Percentiles rank a stretch among this genome's conserved stretches.
Conservation (phyloP, 2,329 filamentous ascomycete species). For the Hypoxylon sp. region DNA sequence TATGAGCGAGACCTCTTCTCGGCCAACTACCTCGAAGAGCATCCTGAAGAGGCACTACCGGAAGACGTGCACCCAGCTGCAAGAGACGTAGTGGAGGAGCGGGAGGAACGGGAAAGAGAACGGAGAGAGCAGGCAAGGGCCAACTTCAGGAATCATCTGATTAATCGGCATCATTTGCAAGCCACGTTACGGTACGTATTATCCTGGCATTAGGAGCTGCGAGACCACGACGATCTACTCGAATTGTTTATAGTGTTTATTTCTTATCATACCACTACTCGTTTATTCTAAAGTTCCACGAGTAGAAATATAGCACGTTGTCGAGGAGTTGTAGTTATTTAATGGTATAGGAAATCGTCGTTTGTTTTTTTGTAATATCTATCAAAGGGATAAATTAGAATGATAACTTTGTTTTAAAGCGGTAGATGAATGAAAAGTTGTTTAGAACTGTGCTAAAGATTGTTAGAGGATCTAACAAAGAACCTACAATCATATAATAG, state of each 20-base stretch:
- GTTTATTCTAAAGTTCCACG: too few species aligned
- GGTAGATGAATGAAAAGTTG: background rate
- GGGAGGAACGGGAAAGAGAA: background rate
- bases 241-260: too few species aligned
- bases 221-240: too few species aligned
- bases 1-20: background rate
- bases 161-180: background rate
- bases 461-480: background rate
- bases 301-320: too few species aligned
- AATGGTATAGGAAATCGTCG: background rate
- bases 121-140: background rate
- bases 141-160: background rate
- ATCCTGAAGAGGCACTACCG: background rate
- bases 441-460: background rate
- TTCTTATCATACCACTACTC: too few species aligned
- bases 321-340: too few species aligned
- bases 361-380: slow-evolving; percentile 1
- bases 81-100: background rate
- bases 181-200: too few species aligned
- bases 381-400: background rate
- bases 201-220: too few species aligned
- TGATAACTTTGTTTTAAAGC: background rate
- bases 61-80: background rate
- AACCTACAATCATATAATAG: background rate
- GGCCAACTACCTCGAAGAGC: background rate